These are phyloP conservation scores for Saccharomyces hybrid DNA, from an alignment of 1,139 yeast genomes.

Conservation along the genomic window DNA sequence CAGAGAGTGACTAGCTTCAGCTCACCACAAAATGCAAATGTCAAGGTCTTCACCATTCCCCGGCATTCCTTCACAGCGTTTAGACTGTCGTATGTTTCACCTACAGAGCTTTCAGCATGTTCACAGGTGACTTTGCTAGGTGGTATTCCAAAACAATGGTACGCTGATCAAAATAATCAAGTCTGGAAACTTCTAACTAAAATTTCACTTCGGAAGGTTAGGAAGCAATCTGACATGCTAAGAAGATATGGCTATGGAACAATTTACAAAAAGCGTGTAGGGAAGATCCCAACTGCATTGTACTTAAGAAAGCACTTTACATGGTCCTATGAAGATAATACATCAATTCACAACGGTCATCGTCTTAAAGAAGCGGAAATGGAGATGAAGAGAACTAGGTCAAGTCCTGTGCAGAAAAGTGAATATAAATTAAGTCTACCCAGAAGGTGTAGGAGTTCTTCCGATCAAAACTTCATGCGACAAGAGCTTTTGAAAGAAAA, in stretches of 20 bases:
- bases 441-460: neutral
- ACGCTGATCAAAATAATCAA: conserved; percentile 31
- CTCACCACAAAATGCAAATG: neutral
- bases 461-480: neutral
- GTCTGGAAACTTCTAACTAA: conserved; percentile 17
- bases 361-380: neutral
- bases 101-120: conserved; percentile 41
- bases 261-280: conserved; percentile 4
- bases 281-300: neutral
- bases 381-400: neutral
- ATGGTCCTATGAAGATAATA: neutral
- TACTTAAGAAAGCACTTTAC: neutral
- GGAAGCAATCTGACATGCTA: conserved; percentile 9
- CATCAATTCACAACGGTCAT: neutral
- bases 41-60: conserved; percentile 25
- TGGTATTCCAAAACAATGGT: conserved; percentile 58
- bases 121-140: conserved; percentile 50
- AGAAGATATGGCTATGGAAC: conserved; percentile 11
- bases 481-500: neutral
- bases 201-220: conserved; percentile 23
- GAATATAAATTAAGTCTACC: neutral
- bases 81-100: conserved; percentile 47
- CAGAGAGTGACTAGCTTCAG: neutral
- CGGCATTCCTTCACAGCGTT: conserved; percentile 54
- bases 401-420: neutral